Evolutionary conservation across 1,284 basidiomycete species (phyloP).

Genomic region (Microbotryomycetes sp.): DNA sequence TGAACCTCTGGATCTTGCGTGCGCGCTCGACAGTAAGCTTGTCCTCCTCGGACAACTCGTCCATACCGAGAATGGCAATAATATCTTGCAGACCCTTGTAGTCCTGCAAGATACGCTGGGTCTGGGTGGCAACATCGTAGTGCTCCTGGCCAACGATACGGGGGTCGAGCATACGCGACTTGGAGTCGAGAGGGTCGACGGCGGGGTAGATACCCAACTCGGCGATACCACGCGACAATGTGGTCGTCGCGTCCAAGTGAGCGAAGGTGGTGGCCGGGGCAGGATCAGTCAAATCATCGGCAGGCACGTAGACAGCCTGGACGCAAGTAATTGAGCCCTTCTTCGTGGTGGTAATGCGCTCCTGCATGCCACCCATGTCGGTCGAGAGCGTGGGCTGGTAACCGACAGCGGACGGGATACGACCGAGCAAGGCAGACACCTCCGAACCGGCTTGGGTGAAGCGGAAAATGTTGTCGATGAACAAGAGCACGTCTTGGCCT

Average conservation of each 20-base stretch:
- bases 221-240: constrained; percentile 96
- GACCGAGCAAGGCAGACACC: constrained; percentile 97
- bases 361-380: constrained; percentile 99
- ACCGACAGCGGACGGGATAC: constrained; percentile 99
- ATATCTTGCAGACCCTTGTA: constrained; percentile 95
- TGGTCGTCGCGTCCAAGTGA: constrained; percentile 98
- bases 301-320: constrained; percentile 98
- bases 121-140: constrained; percentile 85
- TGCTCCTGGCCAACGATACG: constrained; percentile 90
- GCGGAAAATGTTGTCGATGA: constrained; percentile 99
- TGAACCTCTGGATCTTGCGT: constrained; percentile 50
- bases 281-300: constrained; percentile 99
- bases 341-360: constrained; percentile 71
- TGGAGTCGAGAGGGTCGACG: constrained; percentile 97
- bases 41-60: constrained; percentile 99
- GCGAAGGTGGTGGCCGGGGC: constrained; percentile 99
- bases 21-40: constrained; percentile 82
- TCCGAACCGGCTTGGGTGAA: constrained; percentile 78
- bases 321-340: constrained; percentile 99
- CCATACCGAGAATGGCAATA: constrained; percentile 97
- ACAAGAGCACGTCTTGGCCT: constrained; percentile 98
- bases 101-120: constrained; percentile 98
- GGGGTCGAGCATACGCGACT: constrained; percentile 98
- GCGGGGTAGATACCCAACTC: constrained; percentile 99
- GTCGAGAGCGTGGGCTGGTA: constrained; percentile 99